Base-by-base conservation (phyloP, 495 filamentous ascomycete genomes). In the Penicillium roqueforti region DNA sequence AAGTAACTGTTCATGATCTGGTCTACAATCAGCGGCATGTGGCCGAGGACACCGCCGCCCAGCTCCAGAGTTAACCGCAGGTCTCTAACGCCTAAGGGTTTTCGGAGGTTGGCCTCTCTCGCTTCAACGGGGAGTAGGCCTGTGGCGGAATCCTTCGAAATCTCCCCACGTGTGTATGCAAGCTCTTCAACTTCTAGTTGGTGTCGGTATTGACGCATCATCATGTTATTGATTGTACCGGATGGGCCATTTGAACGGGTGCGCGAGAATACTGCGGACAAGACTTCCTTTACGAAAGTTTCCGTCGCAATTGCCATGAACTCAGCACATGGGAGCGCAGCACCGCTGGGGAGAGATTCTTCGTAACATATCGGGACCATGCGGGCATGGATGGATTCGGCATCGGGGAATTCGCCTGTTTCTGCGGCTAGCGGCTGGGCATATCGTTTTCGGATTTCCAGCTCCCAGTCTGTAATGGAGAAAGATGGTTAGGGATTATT, bases 301-400 rank as follows among this genome's bases (percentile, higher is more conserved):
- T 98, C 92, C 3, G 89, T 88, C 2, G 92, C 93, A 39, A 91
- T 84, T 20, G 89, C 87, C 84, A 98, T 87, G 66, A 92, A 90
- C 47, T 88, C 85, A 6, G 92, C 84, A 31, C 88, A 88, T 25
- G 88, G 82, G 6, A 84, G 65, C 6, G 81, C 74, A 55, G 88
- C 82, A 3, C 91, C 89, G 20, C 79, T 80, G n/a, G 80, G 78
- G 4, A 98, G 81, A 0, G 92, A 93, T 55, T 88, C 81, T 70
- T 96, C 93, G 70, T 95, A 96, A 71, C 90, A 96, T 58, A 97
- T 93, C 8, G 93, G 92, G 16, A 89, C 76, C 87, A 97, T 95
- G 52, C 92, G 88, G 18, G 83, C 79, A 60, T 88, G 80, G 57
- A 98, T 89, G 25, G 84, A 86, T 47, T 83, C 79, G 9, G 81